Base-by-base conservation (phyloP, 768 basidiomycete genomes). In the Hericium coralloides region DNA sequence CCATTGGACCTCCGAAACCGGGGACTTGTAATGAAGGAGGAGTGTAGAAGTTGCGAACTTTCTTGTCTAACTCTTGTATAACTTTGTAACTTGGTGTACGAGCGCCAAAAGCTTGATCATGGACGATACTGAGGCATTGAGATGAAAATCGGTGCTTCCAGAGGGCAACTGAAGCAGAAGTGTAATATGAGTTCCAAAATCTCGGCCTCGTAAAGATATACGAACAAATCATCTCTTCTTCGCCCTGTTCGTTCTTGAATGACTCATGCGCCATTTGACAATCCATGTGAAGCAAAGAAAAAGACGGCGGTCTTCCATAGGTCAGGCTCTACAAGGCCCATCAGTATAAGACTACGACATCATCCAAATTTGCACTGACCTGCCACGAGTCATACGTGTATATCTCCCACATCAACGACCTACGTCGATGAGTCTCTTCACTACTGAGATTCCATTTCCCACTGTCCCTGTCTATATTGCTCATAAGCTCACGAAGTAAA, bases 131-230 rank as follows among this genome's bases (percentile, higher is more conserved):
- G 53, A 84, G 71, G 62, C 85, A 87, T 63, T 83, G 77, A 2
- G 79, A 77, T 4, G 78, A 70, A 60, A 83, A 87, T 18, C 78
- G 74, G 64, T 87, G 84, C 66, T 88, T 88, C 85, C 86, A 88
- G 2, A 80, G 79, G 50, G 74, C 72, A 62, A 82, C 85, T 87
- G 60, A 14, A 52, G 55, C n/a, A 53, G 48, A 25, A 26, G 15
- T 56, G 20, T 20, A 61, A 56, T 39, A 17, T 55, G 22, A 4
- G 20, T 12, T 55, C 37, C 58, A 15, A 43, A 52, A 22, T 55
- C 25, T 31, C 47, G 20, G 26, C n/a, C 25, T 14, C 12, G 8
- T 3, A 4, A 31, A 31, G 15, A 50, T 45, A 22, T 51, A 70
- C 82, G 53, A 66, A 85, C 85, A 87, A 55, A 69, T 74, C 82